A percentile compares a stretch with the other conserved stretches of the same genome.
Conservation (phyloP, 768 basidiomycete genomes). For the Mycena olivaceomarginata region DNA sequence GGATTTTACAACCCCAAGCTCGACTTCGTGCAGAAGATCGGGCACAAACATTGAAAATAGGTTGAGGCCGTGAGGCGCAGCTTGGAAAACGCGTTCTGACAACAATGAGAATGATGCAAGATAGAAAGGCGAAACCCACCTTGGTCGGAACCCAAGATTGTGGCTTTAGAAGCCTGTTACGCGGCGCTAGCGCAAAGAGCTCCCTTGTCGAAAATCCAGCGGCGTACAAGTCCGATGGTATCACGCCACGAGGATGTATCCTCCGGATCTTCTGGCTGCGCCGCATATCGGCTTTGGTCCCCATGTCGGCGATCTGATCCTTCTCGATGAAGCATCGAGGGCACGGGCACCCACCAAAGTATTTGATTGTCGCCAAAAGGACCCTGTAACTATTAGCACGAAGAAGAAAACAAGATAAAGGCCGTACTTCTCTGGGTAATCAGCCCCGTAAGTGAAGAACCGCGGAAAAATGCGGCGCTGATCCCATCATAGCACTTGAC, state of each 20-base stretch:
- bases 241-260: constrained; percentile 28
- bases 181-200: constrained; percentile 2
- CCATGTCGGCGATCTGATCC: constrained; percentile 47
- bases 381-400: no score
- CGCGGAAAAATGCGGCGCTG: no score
- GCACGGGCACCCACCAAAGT: constrained; percentile 46
- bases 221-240: constrained; percentile 33
- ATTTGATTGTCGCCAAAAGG: no score
- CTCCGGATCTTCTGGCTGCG: constrained; percentile 37
- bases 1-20: constrained; percentile 53
- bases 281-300: not conserved
- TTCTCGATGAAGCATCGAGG: constrained; percentile 51
- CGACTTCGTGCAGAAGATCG: constrained; percentile 53
- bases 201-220: constrained; percentile 40
- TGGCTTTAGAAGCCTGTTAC: constrained; percentile 32
- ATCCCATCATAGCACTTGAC: no score
- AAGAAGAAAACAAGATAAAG: no score
- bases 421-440: no score
- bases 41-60: constrained; percentile 45
- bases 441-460: no score
- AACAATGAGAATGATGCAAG: not conserved
- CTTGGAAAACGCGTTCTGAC: constrained; percentile 51
- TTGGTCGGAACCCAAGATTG: constrained; percentile 47
- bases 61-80: constrained; percentile 40
- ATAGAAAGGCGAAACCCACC: constrained; percentile 30